Evolutionary conservation across 2,329 filamentous ascomycete species (phyloP).

Genomic region (Daldinia sp.): DNA sequence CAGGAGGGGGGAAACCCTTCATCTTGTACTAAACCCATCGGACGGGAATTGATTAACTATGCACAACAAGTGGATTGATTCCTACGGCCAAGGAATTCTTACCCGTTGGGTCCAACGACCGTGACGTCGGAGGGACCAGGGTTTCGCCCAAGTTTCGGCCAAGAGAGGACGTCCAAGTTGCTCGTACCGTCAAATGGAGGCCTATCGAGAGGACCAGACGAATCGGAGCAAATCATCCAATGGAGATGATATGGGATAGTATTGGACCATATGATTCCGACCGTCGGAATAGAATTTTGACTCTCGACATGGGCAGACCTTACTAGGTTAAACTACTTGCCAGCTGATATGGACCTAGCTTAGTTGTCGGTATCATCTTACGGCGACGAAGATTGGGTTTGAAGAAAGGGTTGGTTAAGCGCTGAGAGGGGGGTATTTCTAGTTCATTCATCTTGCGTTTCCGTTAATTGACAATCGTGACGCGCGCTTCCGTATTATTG

Average conservation of each 20-base stretch:
- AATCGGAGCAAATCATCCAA: constrained; percentile 35
- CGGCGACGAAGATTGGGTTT: constrained; percentile 27
- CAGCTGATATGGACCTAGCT: too few species aligned
- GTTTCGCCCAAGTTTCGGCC: constrained; percentile 32
- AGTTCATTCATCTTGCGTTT: constrained; percentile 35
- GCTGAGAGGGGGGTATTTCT: constrained; percentile 29
- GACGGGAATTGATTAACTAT: too few species aligned
- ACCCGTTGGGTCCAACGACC: constrained; percentile 3
- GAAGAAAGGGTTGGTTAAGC: constrained; percentile 39
- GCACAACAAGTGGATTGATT: constrained; percentile 10
- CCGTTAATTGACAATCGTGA: constrained; percentile 29
- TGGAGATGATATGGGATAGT: too few species aligned
- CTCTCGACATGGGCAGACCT: constrained; percentile 9
- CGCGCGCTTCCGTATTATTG: constrained; percentile 43
- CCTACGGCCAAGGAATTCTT: background rate
- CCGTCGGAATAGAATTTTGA: constrained; percentile 18
- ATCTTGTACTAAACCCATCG: constrained; percentile 45
- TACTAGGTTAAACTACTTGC: too few species aligned
- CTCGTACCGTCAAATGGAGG: constrained; percentile 39
- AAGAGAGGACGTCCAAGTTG: constrained; percentile 21
- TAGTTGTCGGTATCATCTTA: constrained; percentile 25
- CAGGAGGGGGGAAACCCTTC: constrained; percentile 25
- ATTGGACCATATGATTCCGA: constrained; percentile 21
- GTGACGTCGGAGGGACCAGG: constrained; percentile 15
- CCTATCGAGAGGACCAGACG: constrained; percentile 40